Evolutionary conservation across 2,329 filamentous ascomycete species (phyloP), one percentile per base, ranked within the genome.

Genomic region (Alternaria sp.): DNA sequence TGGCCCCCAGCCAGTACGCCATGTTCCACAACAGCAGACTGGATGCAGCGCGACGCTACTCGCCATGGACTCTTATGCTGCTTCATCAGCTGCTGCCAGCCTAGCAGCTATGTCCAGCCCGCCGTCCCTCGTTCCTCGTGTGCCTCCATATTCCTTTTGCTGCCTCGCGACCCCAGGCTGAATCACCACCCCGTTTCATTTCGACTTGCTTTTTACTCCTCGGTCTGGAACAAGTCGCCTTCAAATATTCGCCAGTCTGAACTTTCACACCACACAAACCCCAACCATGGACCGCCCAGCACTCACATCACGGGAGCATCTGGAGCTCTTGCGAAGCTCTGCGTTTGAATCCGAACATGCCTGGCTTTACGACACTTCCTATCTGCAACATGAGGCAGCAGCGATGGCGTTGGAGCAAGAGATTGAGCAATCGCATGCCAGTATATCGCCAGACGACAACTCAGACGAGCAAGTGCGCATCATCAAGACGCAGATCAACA

Each of bases 311-410:
- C 72, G 49, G 60, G 73, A 78, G 30, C 71, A 78, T 46, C 75
- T 79, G 23, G 73, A 77, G 64, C 64, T 78, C 49, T 57, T 79
- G 47, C 71, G 77, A 58, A 79, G 77, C 64, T 79, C 76, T 6
- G 77, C 77, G 55, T 79, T 79, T 57, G 77, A 79, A 61, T 74
- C 70, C 12, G 77, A 79, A 60, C 77, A 79, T 60, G 76, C 77
- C 56, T 78, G 76, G 73, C 72, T 78, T 61, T 79, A 78, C 70
- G 77, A 79, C 67, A 71, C 70, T 20, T 78, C 76, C 8, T 79
- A 77, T 54, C 68, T 71, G 61, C 75, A 79, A 63, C 77, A 79
- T 37, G 76, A 77, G 54, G 73, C 74, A 43, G 76, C 77, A 55
- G 77, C 76, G 28, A 56, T 74, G 59, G 76, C 74, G 26, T 66